phyloP scores from a whole-genome alignment of 1,284 basidiomycete species.

The Boletellus sp. region DNA sequence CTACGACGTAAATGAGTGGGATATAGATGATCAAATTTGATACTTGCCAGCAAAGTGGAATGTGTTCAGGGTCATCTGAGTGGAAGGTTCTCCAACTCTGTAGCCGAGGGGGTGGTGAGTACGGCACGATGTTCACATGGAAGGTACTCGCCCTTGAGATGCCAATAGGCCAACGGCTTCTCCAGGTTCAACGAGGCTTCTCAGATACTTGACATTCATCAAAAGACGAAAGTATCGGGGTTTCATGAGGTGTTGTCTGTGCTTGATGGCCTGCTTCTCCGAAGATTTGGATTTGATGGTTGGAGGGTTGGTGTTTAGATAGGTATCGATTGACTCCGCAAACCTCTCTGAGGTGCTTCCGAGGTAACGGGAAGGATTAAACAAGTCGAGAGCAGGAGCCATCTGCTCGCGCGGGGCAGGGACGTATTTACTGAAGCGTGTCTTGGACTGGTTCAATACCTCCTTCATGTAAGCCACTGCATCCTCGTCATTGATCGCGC shows the following conservation, averaged over 20 bases:
- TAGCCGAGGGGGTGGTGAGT: conserved; percentile 1
- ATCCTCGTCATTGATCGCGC: conserved; percentile 62
- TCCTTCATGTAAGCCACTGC: conserved; percentile 86
- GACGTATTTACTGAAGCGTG: conserved; percentile 45
- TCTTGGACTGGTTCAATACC: conserved; percentile 70
- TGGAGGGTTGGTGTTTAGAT: conserved; percentile 75
- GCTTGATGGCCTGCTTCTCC: conserved; percentile 39
- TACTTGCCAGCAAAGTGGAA: conserved; percentile 94
- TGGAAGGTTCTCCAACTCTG: conserved; percentile 97
- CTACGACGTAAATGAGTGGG: conserved; percentile 38
- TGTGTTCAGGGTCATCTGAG: conserved; percentile 99
- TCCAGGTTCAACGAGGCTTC: conserved; percentile 92
- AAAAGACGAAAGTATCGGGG: conserved; percentile 69
- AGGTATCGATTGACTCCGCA: conserved; percentile 77
- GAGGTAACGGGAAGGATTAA: conserved; percentile 77
- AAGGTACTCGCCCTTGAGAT: conserved; percentile 86
- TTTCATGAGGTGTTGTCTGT: conserved; percentile 48
- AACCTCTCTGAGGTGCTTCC: conserved; percentile 94
- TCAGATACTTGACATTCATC: conserved; percentile 90
- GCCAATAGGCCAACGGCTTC: conserved; percentile 97
- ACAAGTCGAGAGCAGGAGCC: conserved; percentile 75
- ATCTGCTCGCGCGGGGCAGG: conserved; percentile 50
- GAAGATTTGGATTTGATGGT: conserved; percentile 56
- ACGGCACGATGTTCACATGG: not conserved
- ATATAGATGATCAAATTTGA: not conserved